A percentile compares a stretch with the other conserved stretches of the same genome.
Evolutionary conservation across 2,329 filamentous ascomycete genomes (phyloP).

Genomic region (Xylariaceae sp.): DNA sequence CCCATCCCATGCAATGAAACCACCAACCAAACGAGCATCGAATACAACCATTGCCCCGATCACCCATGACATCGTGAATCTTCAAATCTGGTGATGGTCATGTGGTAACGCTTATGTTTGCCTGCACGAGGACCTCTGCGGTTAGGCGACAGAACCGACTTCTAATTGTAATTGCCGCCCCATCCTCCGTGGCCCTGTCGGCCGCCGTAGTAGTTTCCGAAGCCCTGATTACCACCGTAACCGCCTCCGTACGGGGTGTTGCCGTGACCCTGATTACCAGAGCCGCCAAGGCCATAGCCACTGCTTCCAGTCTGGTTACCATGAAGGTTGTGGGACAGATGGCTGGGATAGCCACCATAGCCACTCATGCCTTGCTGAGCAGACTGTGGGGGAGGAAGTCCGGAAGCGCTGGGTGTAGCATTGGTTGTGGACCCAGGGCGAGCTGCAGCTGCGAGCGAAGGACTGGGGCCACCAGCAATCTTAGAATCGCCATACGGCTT

Average conservation of each 20-base stretch:
- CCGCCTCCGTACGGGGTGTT: conserved; percentile 51
- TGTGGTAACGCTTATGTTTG: conserved; percentile 11
- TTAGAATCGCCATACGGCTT: conserved; percentile 58
- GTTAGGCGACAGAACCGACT: conserved; percentile 19
- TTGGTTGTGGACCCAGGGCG: conserved; percentile 58
- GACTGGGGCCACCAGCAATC: conserved; percentile 51
- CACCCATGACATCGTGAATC: conserved; percentile 23
- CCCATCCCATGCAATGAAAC: conserved; percentile 25
- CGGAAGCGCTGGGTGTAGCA: conserved; percentile 47
- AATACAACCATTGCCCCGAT: conserved; percentile 15
- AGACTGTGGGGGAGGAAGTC: conserved; percentile 53
- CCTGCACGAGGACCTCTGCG: conserved; percentile 15
- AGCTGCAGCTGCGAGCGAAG: conserved; percentile 51
- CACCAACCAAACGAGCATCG: conserved; percentile 22
- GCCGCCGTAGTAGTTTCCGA: conserved; percentile 45
- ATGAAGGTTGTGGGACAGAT: conserved; percentile 51
- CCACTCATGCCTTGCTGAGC: conserved; percentile 50
- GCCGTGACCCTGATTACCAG: conserved; percentile 48
- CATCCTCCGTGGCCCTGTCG: conserved; percentile 51
- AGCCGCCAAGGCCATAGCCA: conserved; percentile 52
- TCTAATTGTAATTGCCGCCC: conserved; percentile 55
- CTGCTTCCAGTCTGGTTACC: conserved; percentile 41
- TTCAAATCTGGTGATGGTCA: conserved; percentile 11
- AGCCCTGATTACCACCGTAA: conserved; percentile 46
- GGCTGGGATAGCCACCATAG: conserved; percentile 54